Evolutionary conservation across 2,329 filamentous ascomycete species (phyloP), one percentile per base, ranked within the genome.

Genomic region (Aspergillus sp.): DNA sequence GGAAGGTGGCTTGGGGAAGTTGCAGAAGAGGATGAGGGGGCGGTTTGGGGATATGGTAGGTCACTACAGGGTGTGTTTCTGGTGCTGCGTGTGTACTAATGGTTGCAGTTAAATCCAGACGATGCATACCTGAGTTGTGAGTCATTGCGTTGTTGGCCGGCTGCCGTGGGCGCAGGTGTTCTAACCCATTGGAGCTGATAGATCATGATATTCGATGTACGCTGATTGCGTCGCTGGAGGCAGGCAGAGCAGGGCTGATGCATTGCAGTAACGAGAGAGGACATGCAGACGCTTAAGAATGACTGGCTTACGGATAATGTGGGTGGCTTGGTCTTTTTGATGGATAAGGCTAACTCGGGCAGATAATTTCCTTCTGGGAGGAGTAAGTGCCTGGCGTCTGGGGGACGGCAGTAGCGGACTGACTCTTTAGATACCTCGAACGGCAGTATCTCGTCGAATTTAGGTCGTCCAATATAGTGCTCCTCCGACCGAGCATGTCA

Each of bases 251-350:
- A n/a, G n/a, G n/a, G 29, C 43, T 53, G 32, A 53, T 34, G 26
- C 14, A 5, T 20, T 17, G 24, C 53, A 88, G 85, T 96, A 47
- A 94, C 84, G 31, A 76, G 80, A 55, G 85, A 91, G 56, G 91
- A 98, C 60, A 75, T 96, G 46, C 82, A 88, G 57, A 80, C 82
- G 11, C 74, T 98, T 37, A 86, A 83, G 62, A 72, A 83, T 60
- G 91, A 95, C 68, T 98, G 91, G 91, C 70, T 98, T 32, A 95
- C 89, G 26, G 91, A 98, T 59, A 95, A 94, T 66, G 84, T 88
- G 68, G 45, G 74, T 64, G 37, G 26, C 26, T 37, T 37, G 24
- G 15, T 29, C 17, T 26, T 34, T 20, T 10, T 31, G 15, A 28
- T 34, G 20, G 26, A 33, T 38, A 15, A 17, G 42, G 46, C 44